Evolutionary conservation across 441 rosid species (phyloP).

Genomic region (Gossypium aridum): DNA sequence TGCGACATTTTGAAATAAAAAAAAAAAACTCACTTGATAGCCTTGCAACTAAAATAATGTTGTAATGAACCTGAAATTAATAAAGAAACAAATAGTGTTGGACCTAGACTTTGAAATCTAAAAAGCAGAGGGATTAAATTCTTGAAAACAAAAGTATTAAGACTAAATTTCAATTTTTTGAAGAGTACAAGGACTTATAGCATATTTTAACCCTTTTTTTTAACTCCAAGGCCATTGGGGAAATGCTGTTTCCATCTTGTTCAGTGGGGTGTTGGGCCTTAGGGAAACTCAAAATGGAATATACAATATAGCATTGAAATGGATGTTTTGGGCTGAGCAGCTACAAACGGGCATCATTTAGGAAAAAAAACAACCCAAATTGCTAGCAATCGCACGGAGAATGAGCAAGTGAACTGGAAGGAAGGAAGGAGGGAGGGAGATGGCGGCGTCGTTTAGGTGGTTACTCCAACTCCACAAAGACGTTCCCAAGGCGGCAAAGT

Average conservation of each 20-base stretch:
- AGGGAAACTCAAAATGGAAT: neutral
- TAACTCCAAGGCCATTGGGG: neutral
- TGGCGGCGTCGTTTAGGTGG: slow-evolving; percentile 78
- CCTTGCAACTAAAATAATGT: no score
- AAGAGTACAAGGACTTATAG: no score
- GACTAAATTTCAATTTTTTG: no score
- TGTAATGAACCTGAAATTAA: no score
- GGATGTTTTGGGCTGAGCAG: neutral
- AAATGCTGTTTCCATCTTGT: neutral
- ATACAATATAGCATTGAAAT: no score
- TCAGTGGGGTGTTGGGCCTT: neutral
- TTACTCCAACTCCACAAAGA: slow-evolving; percentile 85
- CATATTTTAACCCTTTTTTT: no score
- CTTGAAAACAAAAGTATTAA: no score
- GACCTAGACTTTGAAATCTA: no score
- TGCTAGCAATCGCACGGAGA: neutral
- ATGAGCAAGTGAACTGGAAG: neutral
- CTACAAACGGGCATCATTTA: neutral
- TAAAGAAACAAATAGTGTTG: no score
- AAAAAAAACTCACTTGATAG: no score
- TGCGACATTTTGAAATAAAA: no score
- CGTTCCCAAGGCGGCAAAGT: slow-evolving; percentile 78
- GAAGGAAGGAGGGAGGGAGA: slow-evolving; percentile 11
- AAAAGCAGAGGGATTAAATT: no score
- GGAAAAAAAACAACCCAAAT: neutral